Base-by-base conservation (phyloP, 805 yeast species). In the Helenozyma baotianmanensis region DNA sequence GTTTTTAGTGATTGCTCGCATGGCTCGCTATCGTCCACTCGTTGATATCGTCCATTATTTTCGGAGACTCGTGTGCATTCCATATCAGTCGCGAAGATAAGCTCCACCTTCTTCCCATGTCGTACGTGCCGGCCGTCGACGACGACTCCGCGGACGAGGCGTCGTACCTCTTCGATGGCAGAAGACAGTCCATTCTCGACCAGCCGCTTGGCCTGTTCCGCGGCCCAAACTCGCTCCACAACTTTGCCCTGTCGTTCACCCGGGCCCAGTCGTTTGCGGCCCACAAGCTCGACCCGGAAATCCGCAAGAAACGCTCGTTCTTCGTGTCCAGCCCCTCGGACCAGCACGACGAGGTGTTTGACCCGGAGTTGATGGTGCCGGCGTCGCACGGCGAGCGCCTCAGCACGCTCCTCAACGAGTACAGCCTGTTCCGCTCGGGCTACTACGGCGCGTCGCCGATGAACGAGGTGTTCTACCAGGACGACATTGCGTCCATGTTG, bases 221-320 rank as follows among this genome's bases (percentile, higher is more conserved):
- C 49, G 82, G 86, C 28, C 66, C 68, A 12, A 82, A 82, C 57
- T 82, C 92, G 18, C 54, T 86, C 25, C 78, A 80, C 37, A 77
- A 83, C 35, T 86, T 86, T 59, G 94, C 94, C 2, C 76, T 84
- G 10, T 85, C 95, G 0, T 77, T 72, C 50, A 73, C 78, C 24
- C 71, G 96, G 53, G 92, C 95, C 2, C 90, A 84, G 53, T 34
- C 36, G 29, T 74, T 70, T 53, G 67, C 72, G 30, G 72, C 77
- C 9, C 52, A 56, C 16, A 60, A 61, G 32, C 47, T 72, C 18
- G 80, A 74, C 45, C 69, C 71, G 17, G 66, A 72, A 22, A 76
- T 82, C 44, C 74, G 69, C 47, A 73, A 77, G 14, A 61, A 71
- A 19, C 62, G 94, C 44, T 79, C 88, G 0, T 84, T 72, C 42